phyloP scores from a whole-genome alignment of 192 early-diverging fungal genomes.

The Coemansia sp. region DNA sequence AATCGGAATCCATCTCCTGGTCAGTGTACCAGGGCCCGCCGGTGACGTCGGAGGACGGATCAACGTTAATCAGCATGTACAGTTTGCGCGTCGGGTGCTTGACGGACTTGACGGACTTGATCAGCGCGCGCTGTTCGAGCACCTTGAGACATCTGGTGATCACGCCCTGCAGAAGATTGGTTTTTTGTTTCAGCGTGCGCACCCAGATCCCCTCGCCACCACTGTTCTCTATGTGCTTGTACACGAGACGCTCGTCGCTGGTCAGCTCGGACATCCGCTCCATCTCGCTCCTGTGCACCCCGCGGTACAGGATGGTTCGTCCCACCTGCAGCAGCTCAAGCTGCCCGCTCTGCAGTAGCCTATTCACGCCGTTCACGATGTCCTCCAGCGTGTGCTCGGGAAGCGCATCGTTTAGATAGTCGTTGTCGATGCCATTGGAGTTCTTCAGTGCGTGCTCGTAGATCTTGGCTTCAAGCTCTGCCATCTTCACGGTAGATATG shows the following conservation, averaged over 20 bases:
- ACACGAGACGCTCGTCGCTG: constrained; percentile 76
- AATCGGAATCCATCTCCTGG: constrained; percentile 87
- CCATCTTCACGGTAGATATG: neutral
- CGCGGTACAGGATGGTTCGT: constrained; percentile 24
- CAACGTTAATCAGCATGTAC: constrained; percentile 84
- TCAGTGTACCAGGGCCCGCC: constrained; percentile 94
- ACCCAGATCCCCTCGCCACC: constrained; percentile 84
- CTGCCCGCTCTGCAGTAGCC: constrained; percentile 28
- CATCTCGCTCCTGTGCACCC: constrained; percentile 21
- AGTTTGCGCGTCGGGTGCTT: constrained; percentile 88
- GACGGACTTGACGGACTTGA: constrained; percentile 86
- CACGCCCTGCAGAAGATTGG: constrained; percentile 72
- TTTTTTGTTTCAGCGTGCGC: constrained; percentile 75
- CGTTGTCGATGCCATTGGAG: constrained; percentile 23
- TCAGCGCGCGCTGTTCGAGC: constrained; percentile 77
- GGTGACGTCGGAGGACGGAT: constrained; percentile 83
- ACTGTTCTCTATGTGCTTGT: constrained; percentile 77
- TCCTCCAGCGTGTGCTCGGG: constrained; percentile 17
- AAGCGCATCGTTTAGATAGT: constrained; percentile 14
- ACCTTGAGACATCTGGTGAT: constrained; percentile 75
- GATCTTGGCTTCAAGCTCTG: constrained; percentile 17
- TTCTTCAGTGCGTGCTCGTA: constrained; percentile 23
- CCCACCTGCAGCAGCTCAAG: constrained; percentile 48
- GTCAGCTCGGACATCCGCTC: constrained; percentile 59
- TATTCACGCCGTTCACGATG: constrained; percentile 41